A percentile compares a stretch with the other conserved stretches of the same genome.
Conservation (phyloP, 2,329 filamentous ascomycete species). For the Rasamsonia emersonii region DNA sequence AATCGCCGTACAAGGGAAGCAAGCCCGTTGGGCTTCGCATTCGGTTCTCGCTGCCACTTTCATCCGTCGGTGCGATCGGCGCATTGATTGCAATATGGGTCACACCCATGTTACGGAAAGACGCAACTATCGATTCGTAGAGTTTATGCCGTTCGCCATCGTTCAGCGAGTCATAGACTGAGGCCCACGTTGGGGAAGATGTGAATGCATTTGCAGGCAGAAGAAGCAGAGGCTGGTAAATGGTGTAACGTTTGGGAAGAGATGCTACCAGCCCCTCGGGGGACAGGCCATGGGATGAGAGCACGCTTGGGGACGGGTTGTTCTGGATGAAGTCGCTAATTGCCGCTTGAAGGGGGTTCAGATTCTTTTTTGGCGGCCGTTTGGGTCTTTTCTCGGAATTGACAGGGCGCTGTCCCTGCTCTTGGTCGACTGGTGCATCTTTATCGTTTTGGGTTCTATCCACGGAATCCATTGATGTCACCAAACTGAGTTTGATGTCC, state of each 20-base stretch:
- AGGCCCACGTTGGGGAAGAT: conserved; percentile 18
- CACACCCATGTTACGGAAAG: conserved; percentile 30
- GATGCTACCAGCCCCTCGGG: conserved; percentile 11
- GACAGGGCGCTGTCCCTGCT: no score
- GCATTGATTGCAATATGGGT: conserved; percentile 53
- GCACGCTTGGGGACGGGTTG: conserved; percentile 11
- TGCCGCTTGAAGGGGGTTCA: conserved; percentile 24
- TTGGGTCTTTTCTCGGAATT: conserved; percentile 4
- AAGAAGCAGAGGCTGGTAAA: conserved; percentile 51
- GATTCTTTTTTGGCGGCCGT: conserved; percentile 6
- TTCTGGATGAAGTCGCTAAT: conserved; percentile 23
- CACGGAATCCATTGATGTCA: no score
- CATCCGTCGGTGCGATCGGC: conserved; percentile 39
- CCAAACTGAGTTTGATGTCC: no score
- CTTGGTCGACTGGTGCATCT: no score
- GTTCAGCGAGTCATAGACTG: conserved; percentile 20
- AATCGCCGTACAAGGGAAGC: conserved; percentile 62
- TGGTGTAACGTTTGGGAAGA: conserved; percentile 41
- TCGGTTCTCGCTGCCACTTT: conserved; percentile 51
- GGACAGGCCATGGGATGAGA: conserved; percentile 11
- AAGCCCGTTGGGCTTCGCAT: conserved; percentile 66
- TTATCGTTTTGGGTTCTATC: no score
- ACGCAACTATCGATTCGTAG: conserved; percentile 32
- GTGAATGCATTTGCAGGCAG: conserved; percentile 43
- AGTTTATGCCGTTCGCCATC: conserved; percentile 25